Base-by-base conservation (phyloP, 1,284 basidiomycete genomes). In the Microbotryum lychnidis-dioicae region DNA sequence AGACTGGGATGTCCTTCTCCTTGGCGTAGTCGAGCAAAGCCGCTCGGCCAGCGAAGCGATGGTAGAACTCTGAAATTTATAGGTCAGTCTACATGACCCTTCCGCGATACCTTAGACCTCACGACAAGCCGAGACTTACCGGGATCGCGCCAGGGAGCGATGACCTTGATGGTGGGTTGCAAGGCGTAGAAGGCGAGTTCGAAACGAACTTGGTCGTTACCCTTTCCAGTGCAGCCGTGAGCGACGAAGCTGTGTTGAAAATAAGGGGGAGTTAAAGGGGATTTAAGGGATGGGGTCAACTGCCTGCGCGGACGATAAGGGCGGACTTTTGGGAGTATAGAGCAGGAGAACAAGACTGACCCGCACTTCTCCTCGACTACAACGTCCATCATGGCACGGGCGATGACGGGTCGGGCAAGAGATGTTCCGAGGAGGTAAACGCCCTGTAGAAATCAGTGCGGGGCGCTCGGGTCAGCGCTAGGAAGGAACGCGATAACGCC, bases 131-230 rank as follows among this genome's bases (percentile, higher is more conserved):
- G 37, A 47, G 49, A 71, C 80, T 37, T 71, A 89, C 89, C 87
- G 69, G 94, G 91, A 69, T 92, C 84, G 69, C 94, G 86, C 94
- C 94, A 99, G 46, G 94, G 94, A 21, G 94, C 93, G 73, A 99
- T 86, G 74, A 98, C 93, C 79, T 97, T 97, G 84, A 99, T 97
- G 73, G 91, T 88, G 56, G 94, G 93, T 77, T 96, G 93, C 72
- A 99, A 83, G 60, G 92, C 94, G 77, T 98, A 99, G 81, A 98
- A 99, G 10, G 96, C 93, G 62, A 98, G 86, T 76, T 99, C 96
- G 77, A 98, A 99, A 65, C 96, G 89, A 71, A 99, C 94, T 80
- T 99, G 96, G 78, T 99, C 94, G 77, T 98, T 98, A 61, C 94
- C 94, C 80, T 98, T 98, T 62, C 94, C 94, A 53, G 94, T 99